Evolutionary conservation across 768 basidiomycete genomes (phyloP), one percentile per base, ranked within the genome.

Genomic region (Kwoniella botswanensis): DNA sequence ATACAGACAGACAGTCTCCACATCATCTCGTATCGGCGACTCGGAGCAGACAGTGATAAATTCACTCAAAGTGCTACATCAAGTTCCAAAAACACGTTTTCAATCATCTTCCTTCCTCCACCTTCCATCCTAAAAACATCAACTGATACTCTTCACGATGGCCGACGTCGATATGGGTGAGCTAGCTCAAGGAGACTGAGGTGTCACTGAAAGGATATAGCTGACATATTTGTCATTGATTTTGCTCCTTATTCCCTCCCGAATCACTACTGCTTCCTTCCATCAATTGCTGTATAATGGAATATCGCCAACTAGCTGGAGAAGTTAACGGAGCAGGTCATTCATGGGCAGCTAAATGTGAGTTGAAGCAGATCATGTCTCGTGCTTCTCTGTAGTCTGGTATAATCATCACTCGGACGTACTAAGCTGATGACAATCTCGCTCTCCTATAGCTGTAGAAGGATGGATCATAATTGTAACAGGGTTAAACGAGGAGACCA

Each of bases 381-480:
- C 42, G 46, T 26, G 3, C 41, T 55, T 42, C 22, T 54, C 62
- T 35, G 35, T 35, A 35, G 6, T 35, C 6, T 35, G 35, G 35
- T 35, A 35, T 35, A 7, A 7, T 0, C 6, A 35, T 35, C 35
- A 6, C 35, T 35, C 6, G 35, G 35, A 35, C 35, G 35, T 41
- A 17, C 18, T 53, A 42, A 24, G 24, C 65, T n/a, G 54, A 17
- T 43, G n/a, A 35, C 15, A n/a, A 15, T 43, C 17, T 59, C 21
- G 0, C 17, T 55, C 42, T 12, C 41, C 11, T 50, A 76, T 77
- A 99, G 96, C 96, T 63, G 94, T 99, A 12, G 96, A 99, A 83
- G 96, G 96, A 59, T 99, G 96, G 95, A 98, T 99, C 67, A 93
- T 99, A 56, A 87, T 98, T 65, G 93, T 96, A 62, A 97, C 94